Evolutionary conservation across 805 yeast species (phyloP), one percentile per base, ranked within the genome.

Genomic region (Suhomyces xylopsoci): DNA sequence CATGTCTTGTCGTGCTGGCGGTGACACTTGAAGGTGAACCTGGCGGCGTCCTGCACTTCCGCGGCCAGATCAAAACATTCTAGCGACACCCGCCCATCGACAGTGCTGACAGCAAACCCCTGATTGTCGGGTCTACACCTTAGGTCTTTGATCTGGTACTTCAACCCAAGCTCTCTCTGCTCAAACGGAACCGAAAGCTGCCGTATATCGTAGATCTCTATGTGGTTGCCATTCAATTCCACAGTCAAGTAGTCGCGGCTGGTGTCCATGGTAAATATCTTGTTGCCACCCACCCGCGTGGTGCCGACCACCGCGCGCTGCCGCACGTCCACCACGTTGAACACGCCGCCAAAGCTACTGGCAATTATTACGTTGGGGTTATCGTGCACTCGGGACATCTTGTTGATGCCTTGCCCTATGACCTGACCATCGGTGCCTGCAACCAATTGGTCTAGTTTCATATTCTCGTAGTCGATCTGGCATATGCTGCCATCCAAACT

Each of bases 1-100:
- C 70, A 58, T 2, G 52, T 48, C 44, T 64, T 60, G 49, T 76
- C 73, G 45, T 74, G 66, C 25, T 56, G 51, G 30, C 96, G 69
- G 66, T 90, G 97, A 55, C 96, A 86, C 61, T 90, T 83, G 74
- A 90, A 90, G 0, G 96, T 93, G 65, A 85, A 91, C 51, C 82
- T 80, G 52, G 73, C 69, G 1, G 66, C 58, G 49, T 70, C 79
- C 53, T 70, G 76, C 3, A 62, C 62, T 44, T 69, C 69, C 1
- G 77, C 73, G 3, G 77, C 66, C 3, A 81, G 78, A 51, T 83
- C 81, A 50, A 85, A 81, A 59, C 77, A 84, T 55, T 89, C 93
- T 25, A 90, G 80, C 0, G 91, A 84, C 1, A 87, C 90, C 26
- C 96, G 73, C 0, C 96, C 96, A 60, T 89, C 96, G n/a, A 90